phyloP scores from a whole-genome alignment of 2,329 filamentous ascomycete genomes.

The Alternaria sp. region DNA sequence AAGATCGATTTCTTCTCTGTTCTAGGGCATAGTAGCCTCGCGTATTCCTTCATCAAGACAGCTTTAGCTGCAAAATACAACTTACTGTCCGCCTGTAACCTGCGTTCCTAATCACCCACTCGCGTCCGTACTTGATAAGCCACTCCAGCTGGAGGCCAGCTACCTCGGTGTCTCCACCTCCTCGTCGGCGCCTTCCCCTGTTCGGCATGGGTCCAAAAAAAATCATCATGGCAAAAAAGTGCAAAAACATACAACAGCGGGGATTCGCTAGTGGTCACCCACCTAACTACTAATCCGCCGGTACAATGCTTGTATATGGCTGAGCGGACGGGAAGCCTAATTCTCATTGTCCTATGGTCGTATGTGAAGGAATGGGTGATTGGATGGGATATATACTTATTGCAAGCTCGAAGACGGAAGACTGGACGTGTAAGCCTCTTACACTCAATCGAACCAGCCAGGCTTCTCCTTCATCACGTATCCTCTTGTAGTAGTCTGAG shows the following conservation, averaged over 20 bases:
- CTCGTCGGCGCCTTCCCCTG: background rate
- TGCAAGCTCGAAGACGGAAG: background rate
- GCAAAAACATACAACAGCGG: slow-evolving; percentile 2
- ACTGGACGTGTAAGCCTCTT: background rate
- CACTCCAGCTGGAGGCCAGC: too few species aligned
- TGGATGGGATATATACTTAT: fast-evolving
- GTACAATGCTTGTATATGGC: slow-evolving; percentile 1
- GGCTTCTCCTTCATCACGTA: background rate
- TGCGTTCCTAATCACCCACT: background rate
- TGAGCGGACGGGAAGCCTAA: background rate
- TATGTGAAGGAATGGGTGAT: background rate
- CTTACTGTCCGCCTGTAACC: background rate
- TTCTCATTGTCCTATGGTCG: background rate
- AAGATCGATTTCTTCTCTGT: background rate
- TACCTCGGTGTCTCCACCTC: background rate
- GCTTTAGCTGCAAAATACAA: background rate
- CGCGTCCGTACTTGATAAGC: background rate
- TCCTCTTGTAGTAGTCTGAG: background rate
- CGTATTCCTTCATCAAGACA: background rate
- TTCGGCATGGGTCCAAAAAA: background rate
- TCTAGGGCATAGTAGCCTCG: background rate
- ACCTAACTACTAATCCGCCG: background rate
- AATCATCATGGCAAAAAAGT: background rate
- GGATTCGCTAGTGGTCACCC: background rate
- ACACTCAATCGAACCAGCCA: background rate